A percentile compares a stretch with the other conserved stretches of the same genome.
Conservation (phyloP, 2,329 filamentous ascomycete genomes). For the Berkeleyomyces rouxiae region DNA sequence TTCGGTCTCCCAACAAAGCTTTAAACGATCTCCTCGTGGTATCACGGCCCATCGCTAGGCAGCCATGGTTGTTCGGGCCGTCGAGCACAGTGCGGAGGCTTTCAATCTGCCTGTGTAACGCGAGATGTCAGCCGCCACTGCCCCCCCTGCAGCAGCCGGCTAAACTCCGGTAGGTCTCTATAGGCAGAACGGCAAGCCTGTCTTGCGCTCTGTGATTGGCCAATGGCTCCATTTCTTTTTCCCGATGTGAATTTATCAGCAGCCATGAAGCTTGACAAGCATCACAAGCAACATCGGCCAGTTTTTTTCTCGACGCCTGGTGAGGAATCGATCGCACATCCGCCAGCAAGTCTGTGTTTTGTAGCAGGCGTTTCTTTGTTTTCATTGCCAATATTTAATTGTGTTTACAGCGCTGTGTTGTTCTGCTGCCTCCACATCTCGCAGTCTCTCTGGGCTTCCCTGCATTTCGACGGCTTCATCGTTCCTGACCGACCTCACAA, state of each 20-base stretch:
- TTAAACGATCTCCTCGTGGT: no score
- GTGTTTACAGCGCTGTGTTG: no score
- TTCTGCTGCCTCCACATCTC: neutral
- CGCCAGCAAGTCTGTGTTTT: neutral
- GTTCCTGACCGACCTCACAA: neutral
- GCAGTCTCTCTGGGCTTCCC: neutral
- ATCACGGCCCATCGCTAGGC: no score
- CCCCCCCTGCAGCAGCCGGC: neutral
- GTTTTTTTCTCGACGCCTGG: neutral
- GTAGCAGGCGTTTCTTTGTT: neutral
- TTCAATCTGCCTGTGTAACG: neutral
- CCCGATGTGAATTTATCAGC: neutral
- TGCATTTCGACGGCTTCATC: no score
- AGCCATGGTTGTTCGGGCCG: no score
- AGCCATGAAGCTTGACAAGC: neutral
- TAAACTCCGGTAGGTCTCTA: neutral
- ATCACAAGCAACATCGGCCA: neutral
- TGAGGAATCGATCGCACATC: neutral
- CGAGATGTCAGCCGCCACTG: neutral
- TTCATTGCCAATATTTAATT: neutral
- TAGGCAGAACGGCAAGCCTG: neutral
- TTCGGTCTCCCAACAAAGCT: no score
- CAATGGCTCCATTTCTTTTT: constrained; percentile 2
- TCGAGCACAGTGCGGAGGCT: neutral
- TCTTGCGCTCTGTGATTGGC: neutral